Evolutionary conservation across 2,329 filamentous ascomycete species (phyloP).

Genomic region (Stagonosporopsis tanaceti): DNA sequence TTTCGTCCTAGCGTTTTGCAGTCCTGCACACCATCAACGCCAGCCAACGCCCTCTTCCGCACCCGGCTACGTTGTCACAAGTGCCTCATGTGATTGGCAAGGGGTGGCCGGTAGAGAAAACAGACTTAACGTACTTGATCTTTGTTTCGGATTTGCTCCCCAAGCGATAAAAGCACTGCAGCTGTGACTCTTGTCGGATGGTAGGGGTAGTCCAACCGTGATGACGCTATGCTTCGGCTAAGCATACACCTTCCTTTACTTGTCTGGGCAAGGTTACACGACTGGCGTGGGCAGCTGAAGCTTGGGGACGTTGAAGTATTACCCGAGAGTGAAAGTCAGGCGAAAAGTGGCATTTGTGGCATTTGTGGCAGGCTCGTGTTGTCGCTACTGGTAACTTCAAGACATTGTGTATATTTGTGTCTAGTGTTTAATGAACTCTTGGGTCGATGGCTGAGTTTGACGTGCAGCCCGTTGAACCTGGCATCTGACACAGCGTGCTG

Average conservation of each 20-base stretch:
- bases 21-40: slow-evolving; percentile 19
- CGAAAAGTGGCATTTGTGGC: slow-evolving; percentile 10
- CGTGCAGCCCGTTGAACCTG: background rate
- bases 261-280: slow-evolving; percentile 12
- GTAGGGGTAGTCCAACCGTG: background rate
- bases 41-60: slow-evolving; percentile 23
- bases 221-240: slow-evolving; percentile 19
- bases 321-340: slow-evolving; percentile 18
- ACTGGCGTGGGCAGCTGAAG: slow-evolving; percentile 15
- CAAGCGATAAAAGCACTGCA: slow-evolving; percentile 24
- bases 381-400: background rate
- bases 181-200: slow-evolving; percentile 5
- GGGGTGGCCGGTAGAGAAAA: slow-evolving; percentile 1
- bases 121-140: background rate
- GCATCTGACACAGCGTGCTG: background rate
- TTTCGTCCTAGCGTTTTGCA: slow-evolving; percentile 6
- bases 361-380: slow-evolving; percentile 8
- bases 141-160: slow-evolving; percentile 31
- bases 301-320: slow-evolving; percentile 11
- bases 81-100: slow-evolving; percentile 25
- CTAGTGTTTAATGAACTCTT: slow-evolving; percentile 5
- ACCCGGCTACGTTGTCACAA: slow-evolving; percentile 16
- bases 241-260: slow-evolving; percentile 8
- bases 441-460: slow-evolving; percentile 1
- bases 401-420: slow-evolving; percentile 11